Percentiles rank a stretch among this genome's conserved stretches.
phyloP scores from a whole-genome alignment of 1,139 yeast genomes.

The Hemisphaericaspora xylofermentans region DNA sequence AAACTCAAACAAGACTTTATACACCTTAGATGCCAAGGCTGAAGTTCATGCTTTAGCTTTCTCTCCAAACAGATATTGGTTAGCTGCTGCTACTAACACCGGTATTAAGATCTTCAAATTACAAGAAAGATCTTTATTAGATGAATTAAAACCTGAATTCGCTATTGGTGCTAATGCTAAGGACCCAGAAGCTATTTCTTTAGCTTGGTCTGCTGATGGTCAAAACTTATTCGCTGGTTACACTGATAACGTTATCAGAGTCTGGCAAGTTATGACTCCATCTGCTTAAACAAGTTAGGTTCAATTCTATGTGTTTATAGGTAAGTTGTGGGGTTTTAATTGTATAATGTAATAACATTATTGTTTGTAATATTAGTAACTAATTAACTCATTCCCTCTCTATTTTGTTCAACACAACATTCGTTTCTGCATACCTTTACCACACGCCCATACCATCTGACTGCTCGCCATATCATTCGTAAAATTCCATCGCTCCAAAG shows the following conservation, averaged over 20 bases:
- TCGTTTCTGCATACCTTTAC: no score
- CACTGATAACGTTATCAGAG: constrained; percentile 99
- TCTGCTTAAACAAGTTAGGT: constrained; percentile 38
- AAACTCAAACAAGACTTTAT: constrained; percentile 82
- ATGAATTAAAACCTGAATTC: constrained; percentile 98
- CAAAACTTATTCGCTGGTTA: constrained; percentile 99
- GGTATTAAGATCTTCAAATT: constrained; percentile 99
- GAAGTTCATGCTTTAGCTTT: constrained; percentile 98
- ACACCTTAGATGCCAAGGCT: constrained; percentile 94
- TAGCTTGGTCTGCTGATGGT: constrained; percentile 99
- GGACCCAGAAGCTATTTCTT: constrained; percentile 98
- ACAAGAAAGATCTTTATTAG: constrained; percentile 93
- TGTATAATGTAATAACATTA: constrained; percentile 1
- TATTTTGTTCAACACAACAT: no score
- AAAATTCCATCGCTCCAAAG: no score
- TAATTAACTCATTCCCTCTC: no score
- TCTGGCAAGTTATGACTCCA: constrained; percentile 99
- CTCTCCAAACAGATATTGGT: constrained; percentile 99
- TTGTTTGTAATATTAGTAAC: no score
- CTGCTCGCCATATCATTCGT: no score
- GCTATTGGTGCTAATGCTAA: constrained; percentile 86
- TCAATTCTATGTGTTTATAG: background rate
- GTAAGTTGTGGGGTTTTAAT: no score
- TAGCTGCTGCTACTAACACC: constrained; percentile 98
- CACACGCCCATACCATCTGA: no score